Base-by-base conservation (phyloP, 176 grass and related monocot species). In the Urochloa ruziziensis region DNA sequence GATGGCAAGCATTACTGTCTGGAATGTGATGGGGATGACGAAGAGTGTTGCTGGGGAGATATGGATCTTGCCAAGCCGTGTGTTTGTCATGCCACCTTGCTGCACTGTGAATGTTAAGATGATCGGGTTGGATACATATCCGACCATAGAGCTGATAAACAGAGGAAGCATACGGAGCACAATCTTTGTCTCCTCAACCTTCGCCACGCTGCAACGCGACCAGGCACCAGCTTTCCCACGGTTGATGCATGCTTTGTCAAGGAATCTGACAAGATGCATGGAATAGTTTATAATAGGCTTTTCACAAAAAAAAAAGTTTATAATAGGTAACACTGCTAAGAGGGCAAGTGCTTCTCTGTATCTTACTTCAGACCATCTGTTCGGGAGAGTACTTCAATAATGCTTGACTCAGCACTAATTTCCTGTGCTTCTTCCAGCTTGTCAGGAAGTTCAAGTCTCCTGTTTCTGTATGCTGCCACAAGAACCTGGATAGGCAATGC, bases 131-230 rank as follows among this genome's bases (percentile, higher is more conserved):
- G 92, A 81, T 21, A 86, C 29, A 36, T 82, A 84, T 2, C 92
- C 75, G 4, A 91, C 4, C 18, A 89, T 43, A 37, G 74, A 94
- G 80, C 89, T 87, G 59, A 91, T 8, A 25, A 91, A 83, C 70
- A 94, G 51, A 34, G 92, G 92, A 43, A 89, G 30, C 83, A 89
- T 53, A 23, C 51, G 68, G 19, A 94, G 74, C 19, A 94, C 53
- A 40, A 80, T 81, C 81, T 94, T 94, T 3, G 86, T 89, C 80
- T 94, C 92, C 54, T 94, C 86, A 72, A 91, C 92, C 62, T 94
- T 80, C 0, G 28, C 81, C 6, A 13, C 36, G 44, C 40, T 76
- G 74, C 92, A 94, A 36, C 78, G 63, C 10, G 80, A 89, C 92
- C 92, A 91, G 43, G 83, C 19, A 64, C 82, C 74, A 36, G 48